phyloP scores from a whole-genome alignment of 2,329 filamentous ascomycete genomes.

The Exophiala spinifera region DNA sequence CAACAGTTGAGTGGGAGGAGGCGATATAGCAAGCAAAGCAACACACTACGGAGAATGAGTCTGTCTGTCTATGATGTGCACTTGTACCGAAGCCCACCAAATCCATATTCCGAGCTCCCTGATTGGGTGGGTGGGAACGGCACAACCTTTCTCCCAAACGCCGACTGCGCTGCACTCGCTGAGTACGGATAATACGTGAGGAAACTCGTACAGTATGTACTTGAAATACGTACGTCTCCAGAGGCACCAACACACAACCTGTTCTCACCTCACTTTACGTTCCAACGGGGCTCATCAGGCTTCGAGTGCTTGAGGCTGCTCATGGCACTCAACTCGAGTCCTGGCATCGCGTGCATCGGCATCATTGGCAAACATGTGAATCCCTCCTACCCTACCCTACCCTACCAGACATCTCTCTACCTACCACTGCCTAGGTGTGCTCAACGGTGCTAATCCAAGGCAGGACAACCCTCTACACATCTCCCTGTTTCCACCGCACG shows the following conservation, averaged over 20 bases:
- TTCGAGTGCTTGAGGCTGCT: not conserved
- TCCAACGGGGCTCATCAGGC: not conserved
- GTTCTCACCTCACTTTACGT: no score
- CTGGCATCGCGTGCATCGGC: constrained; percentile 88
- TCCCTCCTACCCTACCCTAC: constrained; percentile 26
- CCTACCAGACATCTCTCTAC: no score
- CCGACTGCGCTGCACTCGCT: not conserved
- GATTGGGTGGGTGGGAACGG: constrained; percentile 15
- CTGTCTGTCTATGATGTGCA: constrained; percentile 19
- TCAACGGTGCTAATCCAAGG: not conserved
- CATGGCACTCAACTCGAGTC: constrained; percentile 39
- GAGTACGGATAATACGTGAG: no score
- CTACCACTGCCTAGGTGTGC: no score
- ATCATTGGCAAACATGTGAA: constrained; percentile 86
- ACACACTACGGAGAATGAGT: constrained; percentile 7
- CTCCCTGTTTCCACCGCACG: constrained; percentile 77
- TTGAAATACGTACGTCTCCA: not conserved
- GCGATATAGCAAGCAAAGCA: constrained; percentile 1
- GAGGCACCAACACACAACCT: no score
- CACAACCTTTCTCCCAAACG: not conserved
- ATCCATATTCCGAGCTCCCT: constrained; percentile 17
- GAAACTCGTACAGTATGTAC: no score
- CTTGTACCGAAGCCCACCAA: not conserved
- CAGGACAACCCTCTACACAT: constrained; percentile 97
- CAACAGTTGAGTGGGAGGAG: not conserved